Base-by-base conservation (phyloP, 2,329 filamentous ascomycete genomes). In the Podosphaera fusca region DNA sequence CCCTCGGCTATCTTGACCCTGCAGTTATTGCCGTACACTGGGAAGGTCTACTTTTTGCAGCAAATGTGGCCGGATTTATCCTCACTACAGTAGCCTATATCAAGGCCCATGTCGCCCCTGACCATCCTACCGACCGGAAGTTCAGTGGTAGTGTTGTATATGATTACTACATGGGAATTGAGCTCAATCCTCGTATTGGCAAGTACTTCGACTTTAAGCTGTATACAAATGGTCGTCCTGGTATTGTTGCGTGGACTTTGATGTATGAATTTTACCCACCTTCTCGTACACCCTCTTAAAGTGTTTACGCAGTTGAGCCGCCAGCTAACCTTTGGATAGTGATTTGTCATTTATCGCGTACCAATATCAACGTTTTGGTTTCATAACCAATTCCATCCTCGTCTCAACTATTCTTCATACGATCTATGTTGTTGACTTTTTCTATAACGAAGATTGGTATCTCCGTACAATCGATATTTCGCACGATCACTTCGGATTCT, bases 401-500 rank as follows among this genome's bases (percentile, higher is more conserved):
- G 65, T 75, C 7, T 68, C 72, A 7, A 70, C 69, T 5, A 64
- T 72, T 36, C 66, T 75, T 1, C 73, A 75, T 58, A 62, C 64
- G 0, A 61, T 73, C 6, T 75, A 75, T 55, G 69, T 74, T 6
- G 60, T 74, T 0, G 73, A 75, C 52, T 75, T 75, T 57, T 75
- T 75, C 55, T 63, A 71, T 53, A 74, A 75, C 6, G 73, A 75
- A 60, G 68, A 70, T 10, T 75, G 73, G 73, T 74, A 74, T 58
- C 64, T 73, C 46, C 65, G 68, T 33, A 72, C 70, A 14, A 70
- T 72, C 30, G 69, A 72, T 55, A 72, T 72, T 49, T 65, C 65
- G 53, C 69, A 72, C 57, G 69, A 72, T 55, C 70, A 72, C 59
- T 70, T 71, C 55, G 69, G 70, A 0, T 72, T 71, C 61, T 70